These are phyloP conservation scores for Brassica napus DNA, from an alignment of 345 rosid genomes.

Conservation along the genomic window Da-Ae NC_063443.1:18766501-18767000, in stretches of 20 bases:
- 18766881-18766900: neutral
- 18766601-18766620: conserved; percentile 72
- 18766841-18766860: conserved; percentile 90
- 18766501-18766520: conserved; percentile 98
- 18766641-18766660: conserved; percentile 77
- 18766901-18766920: conserved; percentile 11
- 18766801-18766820: conserved; percentile 83
- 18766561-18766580: conserved; percentile 70
- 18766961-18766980: conserved; percentile 84
- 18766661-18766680: conserved; percentile 88
- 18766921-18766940: conserved; percentile 15
- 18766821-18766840: conserved; percentile 97
- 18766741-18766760: conserved; percentile 3
- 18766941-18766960: conserved; percentile 91
- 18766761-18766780: conserved; percentile 17
- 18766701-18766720: conserved; percentile 1
- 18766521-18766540: conserved; percentile 78
- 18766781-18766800: conserved; percentile 84
- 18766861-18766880: conserved; percentile 20
- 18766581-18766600: conserved; percentile 63
- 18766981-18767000: conserved; percentile 96
- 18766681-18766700: conserved; percentile 78
- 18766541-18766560: conserved; percentile 63
- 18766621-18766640: conserved; percentile 59
- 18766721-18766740: conserved; percentile 1